Evolutionary conservation across 768 basidiomycete genomes (phyloP).

Genomic region (Russula foetens): DNA sequence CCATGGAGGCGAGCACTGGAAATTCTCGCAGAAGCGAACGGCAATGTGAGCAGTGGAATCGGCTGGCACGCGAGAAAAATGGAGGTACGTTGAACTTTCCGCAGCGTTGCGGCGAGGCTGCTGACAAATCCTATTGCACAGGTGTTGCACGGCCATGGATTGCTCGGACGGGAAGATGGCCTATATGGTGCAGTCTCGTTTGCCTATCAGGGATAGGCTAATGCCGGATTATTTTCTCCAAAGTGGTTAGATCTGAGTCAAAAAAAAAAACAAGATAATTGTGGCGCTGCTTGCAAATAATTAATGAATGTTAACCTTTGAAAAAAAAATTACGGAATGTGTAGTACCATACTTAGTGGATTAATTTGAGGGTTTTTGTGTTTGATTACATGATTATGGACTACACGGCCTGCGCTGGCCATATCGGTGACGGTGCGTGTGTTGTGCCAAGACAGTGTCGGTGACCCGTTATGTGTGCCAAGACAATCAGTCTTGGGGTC

Average conservation of each 20-base stretch:
- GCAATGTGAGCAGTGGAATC: conserved; percentile 83
- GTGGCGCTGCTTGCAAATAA: not conserved
- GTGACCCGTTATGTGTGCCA: no score
- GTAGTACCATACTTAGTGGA: not conserved
- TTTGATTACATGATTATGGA: no score
- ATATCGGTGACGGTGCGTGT: no score
- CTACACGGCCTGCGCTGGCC: no score
- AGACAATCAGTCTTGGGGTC: no score
- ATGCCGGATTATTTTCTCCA: no score
- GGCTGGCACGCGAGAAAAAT: conserved; percentile 97
- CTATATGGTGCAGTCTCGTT: conserved; percentile 92
- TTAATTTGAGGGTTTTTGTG: not conserved
- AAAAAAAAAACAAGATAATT: not conserved
- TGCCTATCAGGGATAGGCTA: conserved; percentile 78
- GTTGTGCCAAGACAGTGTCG: no score
- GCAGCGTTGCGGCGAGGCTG: not conserved
- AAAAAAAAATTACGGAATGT: not conserved
- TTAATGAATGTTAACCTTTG: no score
- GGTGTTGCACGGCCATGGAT: conserved; percentile 79
- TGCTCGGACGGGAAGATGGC: conserved; percentile 89
- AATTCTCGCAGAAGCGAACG: conserved; percentile 68
- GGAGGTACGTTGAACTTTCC: conserved; percentile 26
- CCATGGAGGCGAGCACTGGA: conserved; percentile 65
- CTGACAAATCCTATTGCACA: not conserved
- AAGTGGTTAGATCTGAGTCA: not conserved